These are phyloP conservation scores for Effrenium voratum DNA, from an alignment of 73 alveolate genomes.

Conservation along the genomic window DNA sequence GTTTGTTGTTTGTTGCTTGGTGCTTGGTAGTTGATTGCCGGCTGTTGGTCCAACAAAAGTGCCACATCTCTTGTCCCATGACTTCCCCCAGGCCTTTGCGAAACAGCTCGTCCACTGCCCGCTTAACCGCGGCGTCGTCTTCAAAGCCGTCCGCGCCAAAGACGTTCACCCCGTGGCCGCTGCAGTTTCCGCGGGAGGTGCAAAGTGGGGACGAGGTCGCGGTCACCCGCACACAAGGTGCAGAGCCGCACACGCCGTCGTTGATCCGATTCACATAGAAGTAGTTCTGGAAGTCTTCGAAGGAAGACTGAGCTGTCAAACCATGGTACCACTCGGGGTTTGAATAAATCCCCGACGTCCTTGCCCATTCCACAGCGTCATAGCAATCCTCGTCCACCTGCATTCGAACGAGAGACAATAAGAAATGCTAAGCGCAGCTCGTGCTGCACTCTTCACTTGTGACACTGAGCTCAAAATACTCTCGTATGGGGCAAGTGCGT, in stretches of 20 bases:
- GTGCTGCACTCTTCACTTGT: no score
- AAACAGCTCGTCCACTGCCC: constrained; percentile 9
- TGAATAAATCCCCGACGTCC: constrained; percentile 22
- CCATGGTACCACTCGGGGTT: constrained; percentile 79
- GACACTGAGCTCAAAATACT: no score
- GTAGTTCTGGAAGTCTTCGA: constrained; percentile 59
- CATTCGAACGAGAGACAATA: background rate
- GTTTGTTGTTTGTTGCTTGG: no score
- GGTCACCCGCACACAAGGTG: no score
- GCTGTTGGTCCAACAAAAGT: no score
- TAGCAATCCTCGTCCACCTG: constrained; percentile 48
- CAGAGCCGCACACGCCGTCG: background rate
- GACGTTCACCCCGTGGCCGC: constrained; percentile 62
- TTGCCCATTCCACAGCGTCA: constrained; percentile 51
- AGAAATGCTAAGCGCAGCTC: no score
- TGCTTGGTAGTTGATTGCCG: no score
- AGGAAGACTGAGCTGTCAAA: constrained; percentile 7
- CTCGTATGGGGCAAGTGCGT: no score
- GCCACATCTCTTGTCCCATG: no score
- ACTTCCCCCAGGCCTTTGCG: no score
- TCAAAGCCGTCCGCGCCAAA: constrained; percentile 64
- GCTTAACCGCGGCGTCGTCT: constrained; percentile 35
- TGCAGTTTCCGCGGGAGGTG: constrained; percentile 40
- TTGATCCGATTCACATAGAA: background rate
- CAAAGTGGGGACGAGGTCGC: constrained; percentile 33